These are phyloP conservation scores for Wickerhamiella lipophila DNA, from an alignment of 805 yeast genomes.

Conservation along the genomic window DNA sequence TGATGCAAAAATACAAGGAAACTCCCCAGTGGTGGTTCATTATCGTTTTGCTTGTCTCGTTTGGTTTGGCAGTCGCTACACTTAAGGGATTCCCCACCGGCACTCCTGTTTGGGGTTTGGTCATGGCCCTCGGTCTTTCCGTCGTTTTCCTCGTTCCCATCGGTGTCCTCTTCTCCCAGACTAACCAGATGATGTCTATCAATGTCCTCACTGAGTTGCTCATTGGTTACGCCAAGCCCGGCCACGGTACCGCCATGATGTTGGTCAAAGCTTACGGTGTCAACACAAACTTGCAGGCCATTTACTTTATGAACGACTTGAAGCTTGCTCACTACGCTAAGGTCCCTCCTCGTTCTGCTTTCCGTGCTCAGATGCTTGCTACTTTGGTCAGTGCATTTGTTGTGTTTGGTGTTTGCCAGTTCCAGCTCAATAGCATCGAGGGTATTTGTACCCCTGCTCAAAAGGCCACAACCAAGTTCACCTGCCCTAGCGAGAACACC, in stretches of 20 bases:
- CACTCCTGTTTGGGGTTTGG: conserved; percentile 31
- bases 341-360: conserved; percentile 33
- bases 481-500: conserved; percentile 30
- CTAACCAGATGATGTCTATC: conserved; percentile 45
- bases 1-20: conserved; percentile 39
- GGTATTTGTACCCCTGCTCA: conserved; percentile 37
- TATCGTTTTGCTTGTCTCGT: conserved; percentile 25
- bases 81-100: conserved; percentile 10
- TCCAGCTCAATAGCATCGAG: conserved; percentile 32
- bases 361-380: conserved; percentile 31
- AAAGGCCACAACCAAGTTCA: conserved; percentile 29
- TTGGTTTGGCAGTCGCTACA: conserved; percentile 13
- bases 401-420: conserved; percentile 32
- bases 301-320: conserved; percentile 42
- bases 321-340: conserved; percentile 37
- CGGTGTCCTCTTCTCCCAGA: conserved; percentile 47
- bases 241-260: conserved; percentile 47
- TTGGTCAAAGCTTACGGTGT: conserved; percentile 47
- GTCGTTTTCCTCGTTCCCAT: conserved; percentile 48
- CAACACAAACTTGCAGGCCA: conserved; percentile 55
- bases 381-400: conserved; percentile 34
- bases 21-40: conserved; percentile 45
- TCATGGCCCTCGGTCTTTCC: conserved; percentile 41
- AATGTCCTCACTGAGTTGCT: conserved; percentile 52
- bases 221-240: conserved; percentile 51